A percentile compares a stretch with the other conserved stretches of the same genome.
phyloP scores from a whole-genome alignment of 129 eudicot genomes.

The Centrapalus pauciflorus region DNA sequence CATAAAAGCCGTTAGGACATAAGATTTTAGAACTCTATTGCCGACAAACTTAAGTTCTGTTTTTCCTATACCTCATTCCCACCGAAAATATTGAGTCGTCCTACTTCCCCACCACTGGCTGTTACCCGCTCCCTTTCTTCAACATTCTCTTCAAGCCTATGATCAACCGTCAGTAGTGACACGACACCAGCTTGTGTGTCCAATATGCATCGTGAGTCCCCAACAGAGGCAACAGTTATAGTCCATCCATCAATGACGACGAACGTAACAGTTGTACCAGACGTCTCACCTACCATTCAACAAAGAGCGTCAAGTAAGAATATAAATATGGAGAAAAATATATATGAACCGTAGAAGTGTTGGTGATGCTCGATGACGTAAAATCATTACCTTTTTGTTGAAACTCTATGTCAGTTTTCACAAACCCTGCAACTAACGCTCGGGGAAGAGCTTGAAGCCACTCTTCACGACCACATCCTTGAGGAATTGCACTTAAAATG shows the following conservation, averaged over 20 bases:
- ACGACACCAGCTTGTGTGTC: slow-evolving; percentile 95
- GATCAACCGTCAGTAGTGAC: slow-evolving; percentile 87
- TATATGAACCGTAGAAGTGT: background rate
- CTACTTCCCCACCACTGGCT: slow-evolving; percentile 96
- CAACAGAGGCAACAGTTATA: slow-evolving; percentile 96
- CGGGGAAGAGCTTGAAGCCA: slow-evolving; percentile 96
- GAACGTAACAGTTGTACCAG: slow-evolving; percentile 92
- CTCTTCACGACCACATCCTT: slow-evolving; percentile 76
- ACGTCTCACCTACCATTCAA: slow-evolving; percentile 65
- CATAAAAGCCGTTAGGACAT: background rate
- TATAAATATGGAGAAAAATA: background rate
- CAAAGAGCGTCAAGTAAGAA: slow-evolving; percentile 1
- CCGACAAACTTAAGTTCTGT: background rate
- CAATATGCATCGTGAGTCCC: slow-evolving; percentile 91
- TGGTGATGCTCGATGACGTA: background rate
- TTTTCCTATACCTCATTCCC: slow-evolving; percentile 59
- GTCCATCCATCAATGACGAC: slow-evolving; percentile 99
- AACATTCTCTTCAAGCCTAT: slow-evolving; percentile 87
- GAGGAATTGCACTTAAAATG: slow-evolving; percentile 83
- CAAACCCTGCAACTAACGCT: slow-evolving; percentile 96
- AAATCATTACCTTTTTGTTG: slow-evolving; percentile 75
- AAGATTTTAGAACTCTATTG: background rate
- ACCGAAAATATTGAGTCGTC: slow-evolving; percentile 77
- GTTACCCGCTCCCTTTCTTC: slow-evolving; percentile 96
- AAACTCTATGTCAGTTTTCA: slow-evolving; percentile 94